Conservation (phyloP, 495 filamentous ascomycete species). For the Aspergillus ellipticus region DNA sequence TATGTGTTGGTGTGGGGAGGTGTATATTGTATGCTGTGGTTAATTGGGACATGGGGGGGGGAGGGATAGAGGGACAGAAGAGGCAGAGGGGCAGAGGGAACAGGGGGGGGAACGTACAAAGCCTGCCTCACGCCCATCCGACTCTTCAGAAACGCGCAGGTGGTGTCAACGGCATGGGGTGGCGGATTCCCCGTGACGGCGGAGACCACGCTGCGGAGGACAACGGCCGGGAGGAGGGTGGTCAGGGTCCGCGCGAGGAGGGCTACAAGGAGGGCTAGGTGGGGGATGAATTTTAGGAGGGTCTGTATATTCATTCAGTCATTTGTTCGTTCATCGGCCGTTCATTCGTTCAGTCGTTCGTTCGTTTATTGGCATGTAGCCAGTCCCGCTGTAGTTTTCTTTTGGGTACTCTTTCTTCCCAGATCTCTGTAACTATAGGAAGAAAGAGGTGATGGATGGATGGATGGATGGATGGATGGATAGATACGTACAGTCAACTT, state of each 20-base stretch:
- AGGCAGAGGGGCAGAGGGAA: background rate
- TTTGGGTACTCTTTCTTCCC: too few species aligned
- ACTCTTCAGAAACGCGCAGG: constrained; percentile 59
- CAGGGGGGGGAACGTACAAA: constrained; percentile 44
- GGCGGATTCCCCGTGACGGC: constrained; percentile 51
- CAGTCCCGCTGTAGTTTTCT: too few species aligned
- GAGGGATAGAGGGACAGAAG: background rate
- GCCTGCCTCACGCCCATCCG: constrained; percentile 65
- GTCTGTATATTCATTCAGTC: constrained; percentile 19
- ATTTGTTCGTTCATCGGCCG: background rate
- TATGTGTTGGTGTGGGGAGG: too few species aligned
- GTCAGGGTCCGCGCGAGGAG: constrained; percentile 47
- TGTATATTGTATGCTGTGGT: too few species aligned
- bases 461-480: background rate
- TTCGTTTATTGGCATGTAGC: too few species aligned
- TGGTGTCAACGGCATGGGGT: constrained; percentile 54
- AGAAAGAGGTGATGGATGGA: background rate
- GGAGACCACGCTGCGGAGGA: constrained; percentile 42
- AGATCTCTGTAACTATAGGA: too few species aligned
- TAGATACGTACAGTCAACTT: constrained; percentile 48
- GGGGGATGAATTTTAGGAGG: constrained; percentile 48
- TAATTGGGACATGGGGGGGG: too few species aligned
- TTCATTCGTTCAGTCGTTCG: background rate
- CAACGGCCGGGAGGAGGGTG: constrained; percentile 35
- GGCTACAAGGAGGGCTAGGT: constrained; percentile 52